phyloP scores from a whole-genome alignment of 2,329 filamentous ascomycete genomes.

The Drechslerella coelobrocha region DNA sequence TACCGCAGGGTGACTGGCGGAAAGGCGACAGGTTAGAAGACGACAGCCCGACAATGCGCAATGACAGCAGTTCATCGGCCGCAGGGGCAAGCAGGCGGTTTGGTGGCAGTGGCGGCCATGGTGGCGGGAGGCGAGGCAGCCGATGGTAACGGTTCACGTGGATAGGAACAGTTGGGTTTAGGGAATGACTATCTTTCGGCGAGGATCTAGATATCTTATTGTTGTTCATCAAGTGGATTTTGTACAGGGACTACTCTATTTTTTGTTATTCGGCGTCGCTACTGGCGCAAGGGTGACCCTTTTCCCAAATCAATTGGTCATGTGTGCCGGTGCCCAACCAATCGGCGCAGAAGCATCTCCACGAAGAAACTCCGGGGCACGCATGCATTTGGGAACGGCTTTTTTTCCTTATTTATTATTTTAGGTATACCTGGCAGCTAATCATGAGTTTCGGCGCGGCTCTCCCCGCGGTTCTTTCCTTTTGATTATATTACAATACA shows the following conservation, averaged over 20 bases:
- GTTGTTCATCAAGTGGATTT: neutral
- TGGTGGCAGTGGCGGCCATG: slow-evolving; percentile 31
- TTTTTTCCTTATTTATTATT: neutral
- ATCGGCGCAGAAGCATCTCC: neutral
- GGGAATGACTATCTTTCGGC: neutral
- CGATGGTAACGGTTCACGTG: slow-evolving; percentile 23
- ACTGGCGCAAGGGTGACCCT: neutral
- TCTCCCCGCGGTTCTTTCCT: neutral
- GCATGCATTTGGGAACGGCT: neutral
- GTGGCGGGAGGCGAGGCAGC: slow-evolving; percentile 26
- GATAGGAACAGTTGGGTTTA: neutral
- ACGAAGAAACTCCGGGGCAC: neutral
- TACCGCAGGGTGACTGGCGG: slow-evolving; percentile 42
- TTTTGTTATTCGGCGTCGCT: neutral
- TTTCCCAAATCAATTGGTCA: neutral
- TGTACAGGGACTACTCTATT: neutral
- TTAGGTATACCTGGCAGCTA: neutral
- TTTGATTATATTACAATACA: neutral
- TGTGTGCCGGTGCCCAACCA: neutral
- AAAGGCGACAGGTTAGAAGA: slow-evolving; percentile 44
- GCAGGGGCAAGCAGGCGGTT: slow-evolving; percentile 26
- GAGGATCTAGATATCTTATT: neutral
- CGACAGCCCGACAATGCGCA: slow-evolving; percentile 27
- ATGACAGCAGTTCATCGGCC: slow-evolving; percentile 12
- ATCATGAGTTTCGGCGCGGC: neutral